A percentile compares a stretch with the other conserved stretches of the same genome.
phyloP scores from a whole-genome alignment of 352 stramenopile species.

The Phytophthora fragariaefolia region DNA sequence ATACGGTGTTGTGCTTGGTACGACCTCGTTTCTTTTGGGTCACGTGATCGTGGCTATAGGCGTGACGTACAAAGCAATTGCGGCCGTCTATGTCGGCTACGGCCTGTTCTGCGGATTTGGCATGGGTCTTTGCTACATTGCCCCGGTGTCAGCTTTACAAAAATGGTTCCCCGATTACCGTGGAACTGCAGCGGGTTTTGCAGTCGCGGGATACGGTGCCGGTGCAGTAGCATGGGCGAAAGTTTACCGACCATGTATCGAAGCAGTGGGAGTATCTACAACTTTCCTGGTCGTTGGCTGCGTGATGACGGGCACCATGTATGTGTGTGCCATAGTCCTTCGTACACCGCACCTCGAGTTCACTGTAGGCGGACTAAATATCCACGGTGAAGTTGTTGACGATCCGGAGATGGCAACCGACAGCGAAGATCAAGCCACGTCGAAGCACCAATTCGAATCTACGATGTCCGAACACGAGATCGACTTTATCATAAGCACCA shows the following conservation, averaged over 20 bases:
- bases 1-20: conserved; percentile 55
- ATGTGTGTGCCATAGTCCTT: conserved; percentile 51
- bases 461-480: conserved; percentile 48
- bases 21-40: conserved; percentile 53
- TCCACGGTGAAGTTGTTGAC: conserved; percentile 60
- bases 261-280: conserved; percentile 51
- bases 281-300: conserved; percentile 59
- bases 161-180: conserved; percentile 83
- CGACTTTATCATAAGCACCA: conserved; percentile 45
- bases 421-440: conserved; percentile 32
- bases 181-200: conserved; percentile 69
- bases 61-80: conserved; percentile 52
- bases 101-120: conserved; percentile 70
- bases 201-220: conserved; percentile 67
- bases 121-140: conserved; percentile 80
- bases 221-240: conserved; percentile 69
- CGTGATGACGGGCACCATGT: conserved; percentile 53
- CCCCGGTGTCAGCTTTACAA: conserved; percentile 67
- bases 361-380: conserved; percentile 57
- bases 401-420: conserved; percentile 30
- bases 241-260: conserved; percentile 63
- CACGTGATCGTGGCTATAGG: conserved; percentile 55
- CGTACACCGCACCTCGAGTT: conserved; percentile 63
- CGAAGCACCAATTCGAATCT: conserved; percentile 49
- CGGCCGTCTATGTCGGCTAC: conserved; percentile 65